Base-by-base conservation (phyloP, 1,284 basidiomycete species). In the Mycosarcoma maydis region DNA sequence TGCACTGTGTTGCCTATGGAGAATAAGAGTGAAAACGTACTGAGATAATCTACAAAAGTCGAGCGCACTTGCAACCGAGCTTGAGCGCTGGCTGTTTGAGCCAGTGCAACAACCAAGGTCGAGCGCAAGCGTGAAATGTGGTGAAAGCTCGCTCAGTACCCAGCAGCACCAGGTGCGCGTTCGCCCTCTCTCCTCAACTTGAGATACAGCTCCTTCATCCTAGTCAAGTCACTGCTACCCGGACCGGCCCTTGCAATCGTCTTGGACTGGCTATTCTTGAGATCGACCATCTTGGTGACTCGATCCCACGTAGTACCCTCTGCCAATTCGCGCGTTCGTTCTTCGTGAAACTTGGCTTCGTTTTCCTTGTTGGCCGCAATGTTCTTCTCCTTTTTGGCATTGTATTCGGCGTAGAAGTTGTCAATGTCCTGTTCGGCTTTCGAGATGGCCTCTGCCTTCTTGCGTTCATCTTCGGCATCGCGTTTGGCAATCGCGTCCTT, bases 351-450 rank as follows among this genome's bases (percentile, higher is more conserved):
- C 56, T 89, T 88, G 33, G 88, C 88, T 83, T 98, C 96, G 72
- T 89, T 86, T 82, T 97, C 91, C 85, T 98, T 98, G 87, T 98
- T 99, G 83, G 94, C 89, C 45, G 90, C 86, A 76, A 99, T 98
- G 78, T 89, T 91, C 81, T 88, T 88, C 84, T 95, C 92, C 85
- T 96, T 97, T 85, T 92, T 90, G 68, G 87, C 86, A 54, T 93
- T 88, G 83, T 98, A 98, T 53, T 92, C 89, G 80, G 93, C 92
- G 83, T 98, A 98, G 83, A 98, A 98, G 78, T 90, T 87, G 84
- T 98, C 96, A 72, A 98, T 97, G 26, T 91, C 87, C 76, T 89
- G 88, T 83, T 98, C 94, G 19, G 96, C 96, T 82, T 90, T 91
- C 47, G 87, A 86, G 74, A 94, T 89, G 43, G 90, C 92, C 78